Base-by-base conservation (phyloP, 495 filamentous ascomycete species). In the Choiromyces venosus region DNA sequence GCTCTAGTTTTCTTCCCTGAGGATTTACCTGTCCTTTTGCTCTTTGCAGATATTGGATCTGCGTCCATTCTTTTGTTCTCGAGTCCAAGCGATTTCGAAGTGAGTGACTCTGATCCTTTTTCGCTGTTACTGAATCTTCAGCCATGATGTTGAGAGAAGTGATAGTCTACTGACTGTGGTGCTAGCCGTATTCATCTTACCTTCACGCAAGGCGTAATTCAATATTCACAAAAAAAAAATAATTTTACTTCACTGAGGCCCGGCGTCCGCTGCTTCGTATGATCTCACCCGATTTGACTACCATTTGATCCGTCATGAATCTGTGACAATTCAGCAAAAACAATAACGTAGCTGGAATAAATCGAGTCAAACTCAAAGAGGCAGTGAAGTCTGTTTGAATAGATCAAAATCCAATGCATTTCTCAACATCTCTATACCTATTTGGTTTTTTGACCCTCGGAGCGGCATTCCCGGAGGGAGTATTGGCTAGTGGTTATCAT, bases 11-110 rank as follows among this genome's bases (percentile, higher is more conserved):
- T 5, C 38, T 65, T 61, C 38, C 35, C 21, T 33, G 33, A 69
- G 67, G 71, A 71, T 76, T 73, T 44, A 40, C 37, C 18, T 65
- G 39, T 66, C 68, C 66, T 37, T 56, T 76, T 44, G 18, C 67
- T 72, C 52, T 66, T 36, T 46, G 64, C 75, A 77, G 75, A 72
- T 67, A 61, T 66, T 42, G 52, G 66, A 69, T 77, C 75, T 77
- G 75, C 69, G 75, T 77, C 70, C 74, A 70, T 77, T 76, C 74
- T 69, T 77, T 74, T 76, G 44, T 69, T 40, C 52, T 61, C 25
- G 7, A 61, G 25, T 33, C 52, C 52, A 61, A 61, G 52, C 12
- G 52, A 7, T 61, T 33, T 33, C 52, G 4, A 12, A 16, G 52
- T 61, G 18, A 61, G 52, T 61, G 12, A 5, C 33, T 4, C 52